Evolutionary conservation across 2,329 filamentous ascomycete genomes (phyloP), one percentile per base, ranked within the genome.

Genomic region (Talaromyces sp.): DNA sequence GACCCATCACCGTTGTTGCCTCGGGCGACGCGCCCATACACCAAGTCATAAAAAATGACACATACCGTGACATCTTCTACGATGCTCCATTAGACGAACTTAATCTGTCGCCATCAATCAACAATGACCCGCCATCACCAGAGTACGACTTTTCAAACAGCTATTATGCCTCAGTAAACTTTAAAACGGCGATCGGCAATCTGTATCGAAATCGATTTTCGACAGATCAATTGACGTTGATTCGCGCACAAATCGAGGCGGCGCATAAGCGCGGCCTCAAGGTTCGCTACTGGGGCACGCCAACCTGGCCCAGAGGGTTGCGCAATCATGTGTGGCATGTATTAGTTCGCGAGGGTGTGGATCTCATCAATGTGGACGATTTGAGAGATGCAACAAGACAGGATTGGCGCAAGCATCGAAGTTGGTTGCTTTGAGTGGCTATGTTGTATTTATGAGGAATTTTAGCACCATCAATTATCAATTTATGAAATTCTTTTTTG

Each of bases 1-100:
- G 80, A 1, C 77, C 81, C 0, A 68, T 83, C 48, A 83, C 80
- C 1, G 72, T 82, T 5, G 80, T 83, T 11, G 80, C 77, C 40
- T 81, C 81, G 0, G 81, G 81, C 4, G 78, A 82, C 60, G 76
- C 80, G 0, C 80, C 80, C 0, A 81, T 76, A 63, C 39, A 55
- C 25, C 51, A 17, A 21, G 31, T 60, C 1, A 36, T 54, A 28
- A 22, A 19, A 35, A 60, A 56, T 13, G 28, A 46, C 3, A 58
- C 51, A 17, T 50, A 58, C n/a, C 59, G 59, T 15, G 59, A 60
- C 51, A 58, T 60, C 17, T 60, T 60, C 22, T 60, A 60, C 28
- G 59, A 60, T 45, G 59, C 56, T 3, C 59, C 59, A 9, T 36
- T 60, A 35, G 56, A 60, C 13, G 39, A 51, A 31, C 7, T 59